Conservation (phyloP, 148 eudicot genomes). For the Camellia lanceoleosa region DNA sequence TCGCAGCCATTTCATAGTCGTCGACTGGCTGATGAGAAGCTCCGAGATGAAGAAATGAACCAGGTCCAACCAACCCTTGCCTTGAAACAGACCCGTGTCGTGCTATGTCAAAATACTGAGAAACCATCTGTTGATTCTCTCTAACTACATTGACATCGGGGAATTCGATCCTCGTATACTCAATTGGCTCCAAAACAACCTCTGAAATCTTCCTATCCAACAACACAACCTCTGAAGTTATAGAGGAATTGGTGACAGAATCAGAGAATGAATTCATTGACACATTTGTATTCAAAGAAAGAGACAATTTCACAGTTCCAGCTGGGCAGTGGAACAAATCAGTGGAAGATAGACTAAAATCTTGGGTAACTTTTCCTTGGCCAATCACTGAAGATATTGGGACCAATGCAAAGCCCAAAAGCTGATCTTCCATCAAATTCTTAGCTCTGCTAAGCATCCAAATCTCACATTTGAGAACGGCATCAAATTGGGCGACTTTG, state of each 20-base stretch:
- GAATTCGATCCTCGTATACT: conserved; percentile 62
- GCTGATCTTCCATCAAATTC: conserved; percentile 67
- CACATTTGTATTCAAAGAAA: conserved; percentile 31
- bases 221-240: conserved; percentile 56
- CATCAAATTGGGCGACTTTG: conserved; percentile 47
- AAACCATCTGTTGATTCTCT: conserved; percentile 63
- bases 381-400: conserved; percentile 46
- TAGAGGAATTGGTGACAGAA: conserved; percentile 37
- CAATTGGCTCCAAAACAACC: conserved; percentile 32
- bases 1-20: conserved; percentile 54
- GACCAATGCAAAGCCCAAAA: conserved; percentile 68
- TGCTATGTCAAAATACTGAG: conserved; percentile 45
- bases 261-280: conserved; percentile 17
- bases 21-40: conserved; percentile 18
- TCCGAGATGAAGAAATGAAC: conserved; percentile 68
- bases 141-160: conserved; percentile 55
- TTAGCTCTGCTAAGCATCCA: conserved; percentile 81
- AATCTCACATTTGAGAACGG: conserved; percentile 72
- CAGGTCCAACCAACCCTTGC: conserved; percentile 27
- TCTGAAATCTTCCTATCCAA: conserved; percentile 35
- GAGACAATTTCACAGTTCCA: conserved; percentile 61
- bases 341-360: conserved; percentile 68
- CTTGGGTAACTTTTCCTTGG: conserved; percentile 48
- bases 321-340: conserved; percentile 87
- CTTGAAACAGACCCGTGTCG: conserved; percentile 15